These are phyloP conservation scores for Verticillium tricorpus DNA, from an alignment of 2,329 filamentous ascomycete species.

Conservation along the genomic window DNA sequence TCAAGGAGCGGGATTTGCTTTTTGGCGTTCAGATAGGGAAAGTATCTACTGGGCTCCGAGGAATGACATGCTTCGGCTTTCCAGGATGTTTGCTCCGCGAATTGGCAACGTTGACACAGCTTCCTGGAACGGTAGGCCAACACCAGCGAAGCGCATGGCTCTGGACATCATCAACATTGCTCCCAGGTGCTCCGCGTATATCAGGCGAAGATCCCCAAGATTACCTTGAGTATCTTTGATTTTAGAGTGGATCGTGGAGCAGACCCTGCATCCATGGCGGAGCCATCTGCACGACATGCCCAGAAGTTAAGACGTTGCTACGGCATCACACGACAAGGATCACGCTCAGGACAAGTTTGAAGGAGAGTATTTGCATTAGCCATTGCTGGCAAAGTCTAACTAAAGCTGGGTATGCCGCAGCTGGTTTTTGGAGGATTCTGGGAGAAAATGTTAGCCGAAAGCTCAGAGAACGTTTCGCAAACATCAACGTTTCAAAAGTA, in stretches of 20 bases:
- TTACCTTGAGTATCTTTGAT: no score
- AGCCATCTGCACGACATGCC: not conserved
- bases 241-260: no score
- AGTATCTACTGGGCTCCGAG: not conserved
- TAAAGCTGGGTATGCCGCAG: not conserved
- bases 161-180: no score
- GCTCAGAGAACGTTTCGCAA: not conserved
- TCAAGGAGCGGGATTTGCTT: not conserved
- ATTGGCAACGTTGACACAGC: not conserved
- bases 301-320: not conserved
- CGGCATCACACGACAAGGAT: not conserved
- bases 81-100: not conserved
- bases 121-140: no score
- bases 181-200: no score
- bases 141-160: no score
- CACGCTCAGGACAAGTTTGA: not conserved
- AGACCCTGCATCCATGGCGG: no score
- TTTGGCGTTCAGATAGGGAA: not conserved
- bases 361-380: not conserved
- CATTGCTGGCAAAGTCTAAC: not conserved
- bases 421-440: not conserved
- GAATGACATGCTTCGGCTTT: not conserved
- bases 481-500: slow-evolving; percentile 7
- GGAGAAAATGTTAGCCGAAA: not conserved
- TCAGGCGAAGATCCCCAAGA: no score